These are phyloP conservation scores for Ophiorrhiza pumila DNA, from an alignment of 257 asterid species.

Conservation along the genomic window DNA sequence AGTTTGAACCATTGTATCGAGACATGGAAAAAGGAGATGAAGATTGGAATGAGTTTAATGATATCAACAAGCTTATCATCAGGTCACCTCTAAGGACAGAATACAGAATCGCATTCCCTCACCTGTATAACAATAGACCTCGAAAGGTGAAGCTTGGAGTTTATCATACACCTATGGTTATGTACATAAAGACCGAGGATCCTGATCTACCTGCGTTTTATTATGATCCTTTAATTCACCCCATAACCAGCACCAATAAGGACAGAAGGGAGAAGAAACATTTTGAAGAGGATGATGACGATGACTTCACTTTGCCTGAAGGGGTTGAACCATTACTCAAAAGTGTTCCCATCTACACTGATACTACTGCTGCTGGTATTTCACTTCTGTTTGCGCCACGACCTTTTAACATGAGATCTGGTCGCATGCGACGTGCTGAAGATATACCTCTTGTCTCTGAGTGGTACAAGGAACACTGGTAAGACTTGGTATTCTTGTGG, in stretches of 20 bases:
- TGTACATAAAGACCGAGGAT: conserved; percentile 98
- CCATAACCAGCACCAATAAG: conserved; percentile 73
- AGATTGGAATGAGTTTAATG: conserved; percentile 99
- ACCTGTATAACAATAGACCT: conserved; percentile 91
- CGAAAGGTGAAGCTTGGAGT: conserved; percentile 87
- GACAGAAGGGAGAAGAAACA: conserved; percentile 72
- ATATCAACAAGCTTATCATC: conserved; percentile 90
- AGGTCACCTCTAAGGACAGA: conserved; percentile 99
- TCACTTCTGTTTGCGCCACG: conserved; percentile 97
- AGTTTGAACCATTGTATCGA: conserved; percentile 95
- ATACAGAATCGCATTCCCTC: conserved; percentile 94
- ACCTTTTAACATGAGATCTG: conserved; percentile 97
- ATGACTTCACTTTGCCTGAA: conserved; percentile 80
- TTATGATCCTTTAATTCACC: conserved; percentile 92
- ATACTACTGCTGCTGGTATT: conserved; percentile 96
- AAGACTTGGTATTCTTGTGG: conserved; percentile 19
- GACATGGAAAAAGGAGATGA: conserved; percentile 99
- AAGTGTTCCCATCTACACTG: conserved; percentile 71
- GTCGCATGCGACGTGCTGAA: conserved; percentile 97
- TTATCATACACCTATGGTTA: conserved; percentile 94
- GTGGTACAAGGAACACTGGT: conserved; percentile 99
- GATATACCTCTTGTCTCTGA: conserved; percentile 98
- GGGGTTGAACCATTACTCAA: conserved; percentile 78
- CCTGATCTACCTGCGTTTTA: conserved; percentile 98
- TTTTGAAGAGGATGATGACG: conserved; percentile 80